Percentiles rank a stretch among this genome's conserved stretches.
Evolutionary conservation across 495 filamentous ascomycete genomes (phyloP).

Genomic region (Tetracladium setigerum): DNA sequence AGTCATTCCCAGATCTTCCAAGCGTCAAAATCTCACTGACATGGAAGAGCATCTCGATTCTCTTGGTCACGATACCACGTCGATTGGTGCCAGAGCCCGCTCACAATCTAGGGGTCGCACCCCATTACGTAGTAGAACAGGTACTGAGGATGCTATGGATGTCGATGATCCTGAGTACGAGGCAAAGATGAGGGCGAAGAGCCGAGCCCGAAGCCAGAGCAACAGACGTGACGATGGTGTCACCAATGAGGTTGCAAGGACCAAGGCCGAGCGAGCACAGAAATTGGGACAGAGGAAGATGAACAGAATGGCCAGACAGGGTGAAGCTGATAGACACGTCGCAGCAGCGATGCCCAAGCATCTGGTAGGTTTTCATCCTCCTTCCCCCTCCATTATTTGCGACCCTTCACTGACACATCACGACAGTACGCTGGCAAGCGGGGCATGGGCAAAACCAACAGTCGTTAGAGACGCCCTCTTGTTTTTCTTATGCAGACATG

Average conservation of each 20-base stretch:
- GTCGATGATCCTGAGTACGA: conserved; percentile 56
- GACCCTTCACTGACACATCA: conserved; percentile 6
- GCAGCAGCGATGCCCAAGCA: conserved; percentile 79
- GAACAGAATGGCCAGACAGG: conserved; percentile 94
- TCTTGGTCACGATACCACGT: conserved; percentile 74
- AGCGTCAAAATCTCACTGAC: conserved; percentile 69
- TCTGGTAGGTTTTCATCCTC: conserved; percentile 54
- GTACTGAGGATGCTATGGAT: conserved; percentile 69
- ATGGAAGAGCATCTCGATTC: conserved; percentile 79
- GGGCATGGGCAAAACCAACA: conserved; percentile 49
- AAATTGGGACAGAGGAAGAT: conserved; percentile 96
- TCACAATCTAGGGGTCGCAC: conserved; percentile 61
- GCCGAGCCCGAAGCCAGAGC: conserved; percentile 69
- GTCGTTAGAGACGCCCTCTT: conserved; percentile 25
- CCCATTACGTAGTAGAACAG: conserved; percentile 35
- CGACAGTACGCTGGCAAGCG: conserved; percentile 51
- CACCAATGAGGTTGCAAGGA: conserved; percentile 46
- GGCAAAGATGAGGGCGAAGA: conserved; percentile 66
- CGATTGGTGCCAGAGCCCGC: conserved; percentile 64
- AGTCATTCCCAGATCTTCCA: conserved; percentile 70
- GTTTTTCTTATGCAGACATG: neutral
- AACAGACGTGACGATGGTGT: conserved; percentile 84
- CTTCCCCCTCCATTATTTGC: neutral
- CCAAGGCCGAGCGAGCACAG: conserved; percentile 72
- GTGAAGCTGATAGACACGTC: conserved; percentile 92